Evolutionary conservation across 208 protist genomes (phyloP).

Genomic region (Acanthamoeba culbertsoni): DNA sequence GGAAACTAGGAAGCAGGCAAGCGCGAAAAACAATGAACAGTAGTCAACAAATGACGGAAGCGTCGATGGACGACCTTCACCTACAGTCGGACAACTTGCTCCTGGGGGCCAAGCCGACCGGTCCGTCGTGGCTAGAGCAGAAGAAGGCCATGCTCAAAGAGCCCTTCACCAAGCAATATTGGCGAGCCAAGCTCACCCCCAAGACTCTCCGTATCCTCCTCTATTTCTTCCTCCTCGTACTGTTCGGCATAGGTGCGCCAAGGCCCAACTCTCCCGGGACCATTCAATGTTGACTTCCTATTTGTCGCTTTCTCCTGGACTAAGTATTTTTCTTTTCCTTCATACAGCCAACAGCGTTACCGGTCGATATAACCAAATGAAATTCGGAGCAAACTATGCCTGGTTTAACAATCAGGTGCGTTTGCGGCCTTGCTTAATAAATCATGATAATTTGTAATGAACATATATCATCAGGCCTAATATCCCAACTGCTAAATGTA

Average conservation of each 20-base stretch:
- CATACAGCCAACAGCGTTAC: slow-evolving; percentile 16
- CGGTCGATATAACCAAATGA: slow-evolving; percentile 30
- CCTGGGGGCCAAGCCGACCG: not conserved
- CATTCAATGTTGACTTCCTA: not conserved
- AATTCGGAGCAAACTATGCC: not conserved
- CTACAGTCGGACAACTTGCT: not conserved
- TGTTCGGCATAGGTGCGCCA: slow-evolving; percentile 19
- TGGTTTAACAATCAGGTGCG: slow-evolving; percentile 20
- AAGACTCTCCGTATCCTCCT: slow-evolving; percentile 21
- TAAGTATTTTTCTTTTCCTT: too few species aligned
- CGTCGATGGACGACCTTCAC: not conserved
- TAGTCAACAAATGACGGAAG: not conserved
- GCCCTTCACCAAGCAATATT: not conserved
- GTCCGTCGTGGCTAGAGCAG: not conserved
- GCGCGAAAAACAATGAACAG: not conserved
- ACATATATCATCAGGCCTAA: too few species aligned
- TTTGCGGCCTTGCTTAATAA: not conserved
- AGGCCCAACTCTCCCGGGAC: not conserved
- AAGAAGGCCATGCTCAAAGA: not conserved
- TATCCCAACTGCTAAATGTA: not conserved
- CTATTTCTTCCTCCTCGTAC: slow-evolving; percentile 27
- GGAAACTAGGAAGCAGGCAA: not conserved
- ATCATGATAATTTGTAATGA: too few species aligned
- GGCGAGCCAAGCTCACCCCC: slow-evolving; percentile 39
- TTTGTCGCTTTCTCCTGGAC: not conserved